phyloP scores from a whole-genome alignment of 768 basidiomycete species.

The Collybia mongolica region DNA sequence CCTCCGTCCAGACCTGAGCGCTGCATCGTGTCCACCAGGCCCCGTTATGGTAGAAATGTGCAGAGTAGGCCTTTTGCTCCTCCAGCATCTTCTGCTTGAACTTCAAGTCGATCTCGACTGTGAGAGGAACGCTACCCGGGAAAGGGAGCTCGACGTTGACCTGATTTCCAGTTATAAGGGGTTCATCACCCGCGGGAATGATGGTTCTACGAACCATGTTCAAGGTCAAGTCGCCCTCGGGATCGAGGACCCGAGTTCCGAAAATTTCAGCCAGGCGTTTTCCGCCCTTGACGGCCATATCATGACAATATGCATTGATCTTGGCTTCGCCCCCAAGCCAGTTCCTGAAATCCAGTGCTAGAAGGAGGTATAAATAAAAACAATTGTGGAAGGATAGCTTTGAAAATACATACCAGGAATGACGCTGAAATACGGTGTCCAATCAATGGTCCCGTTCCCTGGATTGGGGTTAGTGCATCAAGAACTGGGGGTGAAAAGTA shows the following conservation, averaged over 20 bases:
- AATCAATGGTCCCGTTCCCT: slow-evolving; percentile 63
- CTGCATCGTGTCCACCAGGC: slow-evolving; percentile 48
- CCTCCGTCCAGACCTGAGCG: slow-evolving; percentile 48
- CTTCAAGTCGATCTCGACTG: slow-evolving; percentile 17
- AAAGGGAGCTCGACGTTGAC: slow-evolving; percentile 43
- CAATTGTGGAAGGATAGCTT: no score
- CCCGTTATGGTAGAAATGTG: slow-evolving; percentile 34
- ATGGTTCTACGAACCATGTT: slow-evolving; percentile 58
- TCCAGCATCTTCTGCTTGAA: slow-evolving; percentile 29
- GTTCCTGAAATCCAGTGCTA: slow-evolving; percentile 75
- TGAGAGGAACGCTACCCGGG: slow-evolving; percentile 20
- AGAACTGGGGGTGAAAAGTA: neutral
- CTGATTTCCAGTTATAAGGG: slow-evolving; percentile 15
- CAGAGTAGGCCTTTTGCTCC: slow-evolving; percentile 33
- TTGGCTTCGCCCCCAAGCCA: slow-evolving; percentile 80
- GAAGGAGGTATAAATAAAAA: neutral
- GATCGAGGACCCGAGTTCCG: slow-evolving; percentile 66
- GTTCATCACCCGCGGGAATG: no score
- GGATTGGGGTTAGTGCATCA: neutral
- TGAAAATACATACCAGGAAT: slow-evolving; percentile 36
- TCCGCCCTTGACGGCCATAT: slow-evolving; percentile 69
- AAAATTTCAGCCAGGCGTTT: slow-evolving; percentile 60
- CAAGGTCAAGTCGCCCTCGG: slow-evolving; percentile 58
- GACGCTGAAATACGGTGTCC: slow-evolving; percentile 48
- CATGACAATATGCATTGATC: slow-evolving; percentile 74